phyloP scores from a whole-genome alignment of 441 rosid species.

The Erodium trifolium region DNA sequence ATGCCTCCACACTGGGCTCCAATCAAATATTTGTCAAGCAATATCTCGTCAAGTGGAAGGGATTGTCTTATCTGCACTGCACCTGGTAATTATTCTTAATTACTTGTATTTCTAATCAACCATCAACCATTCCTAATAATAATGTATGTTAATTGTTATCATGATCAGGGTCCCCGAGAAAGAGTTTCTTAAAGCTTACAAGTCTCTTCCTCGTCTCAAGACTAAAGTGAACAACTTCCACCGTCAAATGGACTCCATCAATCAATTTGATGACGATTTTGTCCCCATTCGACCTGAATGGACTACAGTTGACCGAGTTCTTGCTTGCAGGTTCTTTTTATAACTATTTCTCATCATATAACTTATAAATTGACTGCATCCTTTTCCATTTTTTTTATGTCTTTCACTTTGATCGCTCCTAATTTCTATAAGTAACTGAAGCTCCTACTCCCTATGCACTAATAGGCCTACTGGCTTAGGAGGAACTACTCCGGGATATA shows the following conservation, averaged over 20 bases:
- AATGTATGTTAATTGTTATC: neutral
- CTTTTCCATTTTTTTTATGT: too few relatives aligned
- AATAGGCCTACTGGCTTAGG: too few relatives aligned
- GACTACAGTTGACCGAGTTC: constrained; percentile 98
- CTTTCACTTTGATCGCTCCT: too few relatives aligned
- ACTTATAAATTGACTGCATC: too few relatives aligned
- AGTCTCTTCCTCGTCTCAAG: constrained; percentile 80
- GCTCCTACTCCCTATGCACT: too few relatives aligned
- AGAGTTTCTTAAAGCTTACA: constrained; percentile 86
- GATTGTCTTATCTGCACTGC: constrained; percentile 92
- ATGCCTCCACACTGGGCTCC: constrained; percentile 54
- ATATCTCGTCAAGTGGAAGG: constrained; percentile 99
- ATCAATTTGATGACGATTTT: constrained; percentile 67
- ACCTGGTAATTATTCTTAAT: constrained; percentile 51
- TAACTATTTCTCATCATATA: neutral
- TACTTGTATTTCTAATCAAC: neutral
- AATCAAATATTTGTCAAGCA: constrained; percentile 84
- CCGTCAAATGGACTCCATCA: constrained; percentile 58
- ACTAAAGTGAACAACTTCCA: constrained; percentile 90
- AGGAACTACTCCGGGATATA: too few relatives aligned
- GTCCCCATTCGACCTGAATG: constrained; percentile 95
- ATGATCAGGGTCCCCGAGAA: constrained; percentile 80
- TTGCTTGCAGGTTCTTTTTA: constrained; percentile 59
- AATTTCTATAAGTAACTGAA: too few relatives aligned
- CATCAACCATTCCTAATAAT: too few relatives aligned